Evolutionary conservation across 495 filamentous ascomycete genomes (phyloP).

Genomic region (Penicillium manginii): DNA sequence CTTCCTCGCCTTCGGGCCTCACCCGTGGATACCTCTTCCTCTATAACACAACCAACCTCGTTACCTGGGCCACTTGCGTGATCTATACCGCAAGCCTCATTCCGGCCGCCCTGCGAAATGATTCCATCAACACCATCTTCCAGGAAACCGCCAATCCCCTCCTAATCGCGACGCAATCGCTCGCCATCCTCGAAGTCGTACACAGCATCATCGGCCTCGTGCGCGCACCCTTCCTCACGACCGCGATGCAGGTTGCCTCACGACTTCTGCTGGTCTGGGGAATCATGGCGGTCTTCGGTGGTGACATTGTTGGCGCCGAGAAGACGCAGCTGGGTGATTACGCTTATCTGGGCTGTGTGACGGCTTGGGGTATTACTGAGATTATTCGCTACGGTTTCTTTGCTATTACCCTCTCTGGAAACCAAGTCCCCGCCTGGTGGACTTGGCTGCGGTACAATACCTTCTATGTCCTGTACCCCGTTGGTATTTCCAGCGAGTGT

Average conservation of each 20-base stretch:
- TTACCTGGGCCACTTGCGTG: slow-evolving; percentile 76
- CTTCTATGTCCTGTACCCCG: slow-evolving; percentile 89
- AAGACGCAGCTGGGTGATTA: slow-evolving; percentile 39
- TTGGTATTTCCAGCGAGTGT: slow-evolving; percentile 87
- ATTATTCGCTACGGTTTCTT: slow-evolving; percentile 90
- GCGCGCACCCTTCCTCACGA: slow-evolving; percentile 81
- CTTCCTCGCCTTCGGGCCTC: slow-evolving; percentile 31
- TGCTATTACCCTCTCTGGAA: slow-evolving; percentile 66
- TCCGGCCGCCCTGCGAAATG: slow-evolving; percentile 29
- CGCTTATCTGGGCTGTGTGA: slow-evolving; percentile 54
- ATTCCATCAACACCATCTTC: slow-evolving; percentile 55
- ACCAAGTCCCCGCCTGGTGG: slow-evolving; percentile 61
- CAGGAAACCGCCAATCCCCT: slow-evolving; percentile 63
- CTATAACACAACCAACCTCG: slow-evolving; percentile 79
- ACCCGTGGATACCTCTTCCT: slow-evolving; percentile 65
- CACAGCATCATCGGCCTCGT: slow-evolving; percentile 78
- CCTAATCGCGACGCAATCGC: slow-evolving; percentile 77
- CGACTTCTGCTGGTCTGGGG: slow-evolving; percentile 87
- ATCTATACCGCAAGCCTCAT: slow-evolving; percentile 57
- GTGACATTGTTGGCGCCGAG: slow-evolving; percentile 34
- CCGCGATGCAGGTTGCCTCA: slow-evolving; percentile 82
- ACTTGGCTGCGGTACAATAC: slow-evolving; percentile 90
- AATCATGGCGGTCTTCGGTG: slow-evolving; percentile 63
- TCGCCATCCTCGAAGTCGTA: slow-evolving; percentile 79
- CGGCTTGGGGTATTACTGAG: slow-evolving; percentile 86